These are phyloP conservation scores for Naganishia cerealis DNA, from an alignment of 1,284 basidiomycete genomes.

Conservation along the genomic window DNA sequence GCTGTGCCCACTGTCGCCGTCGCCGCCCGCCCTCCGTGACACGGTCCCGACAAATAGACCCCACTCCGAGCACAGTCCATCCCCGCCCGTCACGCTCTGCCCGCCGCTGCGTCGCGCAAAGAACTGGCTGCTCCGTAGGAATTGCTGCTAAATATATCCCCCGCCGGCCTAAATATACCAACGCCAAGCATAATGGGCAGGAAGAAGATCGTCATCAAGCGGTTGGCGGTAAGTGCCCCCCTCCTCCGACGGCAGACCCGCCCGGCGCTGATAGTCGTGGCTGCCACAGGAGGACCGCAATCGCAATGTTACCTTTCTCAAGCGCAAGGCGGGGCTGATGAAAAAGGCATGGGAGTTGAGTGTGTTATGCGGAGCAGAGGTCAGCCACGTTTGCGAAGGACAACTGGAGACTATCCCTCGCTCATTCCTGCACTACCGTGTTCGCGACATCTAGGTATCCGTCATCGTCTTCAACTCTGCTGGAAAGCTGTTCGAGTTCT, in stretches of 20 bases:
- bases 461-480: slow-evolving; percentile 51
- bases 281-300: slow-evolving; percentile 51
- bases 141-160: slow-evolving; percentile 27
- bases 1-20: too few species aligned
- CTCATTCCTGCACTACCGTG: neutral
- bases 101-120: neutral
- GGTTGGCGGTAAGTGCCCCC: slow-evolving; percentile 45
- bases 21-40: too few species aligned
- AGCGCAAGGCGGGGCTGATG: slow-evolving; percentile 54
- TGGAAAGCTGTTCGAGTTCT: slow-evolving; percentile 54
- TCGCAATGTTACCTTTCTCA: slow-evolving; percentile 53
- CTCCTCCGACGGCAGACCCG: neutral
- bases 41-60: too few species aligned
- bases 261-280: neutral
- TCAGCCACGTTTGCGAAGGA: neutral
- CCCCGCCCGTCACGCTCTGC: neutral
- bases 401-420: neutral
- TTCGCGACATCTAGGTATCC: slow-evolving; percentile 38
- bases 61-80: too few species aligned
- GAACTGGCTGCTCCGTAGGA: neutral
- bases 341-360: slow-evolving; percentile 55
- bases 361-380: slow-evolving; percentile 52
- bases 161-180: slow-evolving; percentile 18
- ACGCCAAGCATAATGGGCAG: slow-evolving; percentile 44
- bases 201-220: slow-evolving; percentile 55